A percentile compares a stretch with the other conserved stretches of the same genome.
These are phyloP conservation scores for Macrolepiota albuminosa DNA, from an alignment of 768 basidiomycete genomes.

Conservation along the genomic window DNA sequence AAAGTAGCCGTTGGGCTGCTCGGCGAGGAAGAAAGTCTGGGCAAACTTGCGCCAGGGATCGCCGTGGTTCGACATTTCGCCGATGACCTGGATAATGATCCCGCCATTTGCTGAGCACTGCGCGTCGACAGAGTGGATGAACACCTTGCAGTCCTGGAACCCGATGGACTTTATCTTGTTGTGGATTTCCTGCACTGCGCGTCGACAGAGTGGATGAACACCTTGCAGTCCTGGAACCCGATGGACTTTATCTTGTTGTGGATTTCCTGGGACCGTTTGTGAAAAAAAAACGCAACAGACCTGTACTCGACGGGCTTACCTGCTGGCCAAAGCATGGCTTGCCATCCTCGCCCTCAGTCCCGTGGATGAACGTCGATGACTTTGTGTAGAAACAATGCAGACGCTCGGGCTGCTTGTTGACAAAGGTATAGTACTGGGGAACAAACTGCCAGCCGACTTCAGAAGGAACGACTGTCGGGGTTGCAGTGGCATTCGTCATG, in stretches of 20 bases:
- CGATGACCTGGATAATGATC: conserved; percentile 98
- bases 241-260: conserved; percentile 94
- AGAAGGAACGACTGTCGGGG: conserved; percentile 67
- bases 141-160: conserved; percentile 97
- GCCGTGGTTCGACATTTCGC: conserved; percentile 94
- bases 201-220: conserved; percentile 98
- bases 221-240: conserved; percentile 95
- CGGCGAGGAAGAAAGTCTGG: conserved; percentile 99
- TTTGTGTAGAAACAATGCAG: conserved; percentile 99
- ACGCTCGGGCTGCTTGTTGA: conserved; percentile 95
- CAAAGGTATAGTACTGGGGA: conserved; percentile 98
- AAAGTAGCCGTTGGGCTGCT: conserved; percentile 98
- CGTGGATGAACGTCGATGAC: conserved; percentile 94
- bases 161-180: conserved; percentile 91
- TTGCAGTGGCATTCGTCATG: conserved; percentile 40
- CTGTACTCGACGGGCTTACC: conserved; percentile 39
- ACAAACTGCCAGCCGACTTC: conserved; percentile 99
- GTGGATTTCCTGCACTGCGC: conserved; percentile 99
- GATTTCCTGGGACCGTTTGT: conserved; percentile 67
- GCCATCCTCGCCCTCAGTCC: conserved; percentile 93
- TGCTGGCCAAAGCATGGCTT: conserved; percentile 90
- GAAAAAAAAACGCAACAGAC: too few species aligned
- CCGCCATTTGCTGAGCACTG: conserved; percentile 93
- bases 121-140: conserved; percentile 97
- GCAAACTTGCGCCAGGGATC: conserved; percentile 98